These are phyloP conservation scores for Emydomyces testavorans DNA, from an alignment of 2,329 filamentous ascomycete genomes.

Conservation along the genomic window DNA sequence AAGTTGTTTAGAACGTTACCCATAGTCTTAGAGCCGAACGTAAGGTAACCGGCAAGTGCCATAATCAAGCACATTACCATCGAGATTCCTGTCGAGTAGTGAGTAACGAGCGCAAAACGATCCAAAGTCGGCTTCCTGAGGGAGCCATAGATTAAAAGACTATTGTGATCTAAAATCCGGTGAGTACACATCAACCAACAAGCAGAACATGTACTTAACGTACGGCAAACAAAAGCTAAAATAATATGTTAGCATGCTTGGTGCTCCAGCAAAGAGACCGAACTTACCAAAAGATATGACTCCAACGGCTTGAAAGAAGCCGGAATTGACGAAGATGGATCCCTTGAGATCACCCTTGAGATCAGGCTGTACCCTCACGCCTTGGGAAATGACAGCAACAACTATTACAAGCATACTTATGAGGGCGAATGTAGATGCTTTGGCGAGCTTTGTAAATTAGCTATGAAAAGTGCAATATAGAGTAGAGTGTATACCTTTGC, in stretches of 20 bases:
- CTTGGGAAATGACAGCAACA: conserved; percentile 74
- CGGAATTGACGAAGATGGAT: conserved; percentile 66
- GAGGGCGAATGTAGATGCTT: conserved; percentile 85
- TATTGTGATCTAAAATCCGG: conserved; percentile 63
- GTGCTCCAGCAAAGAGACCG: neutral
- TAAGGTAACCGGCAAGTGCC: conserved; percentile 80
- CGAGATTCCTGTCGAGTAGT: conserved; percentile 82
- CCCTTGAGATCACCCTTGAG: conserved; percentile 59
- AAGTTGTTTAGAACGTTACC: conserved; percentile 99
- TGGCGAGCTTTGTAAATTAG: conserved; percentile 59
- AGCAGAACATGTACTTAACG: conserved; percentile 16
- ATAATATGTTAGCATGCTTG: conserved; percentile 24
- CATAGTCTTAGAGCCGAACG: conserved; percentile 80
- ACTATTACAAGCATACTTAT: conserved; percentile 90
- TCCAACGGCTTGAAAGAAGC: conserved; percentile 89
- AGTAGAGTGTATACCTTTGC: conserved; percentile 57
- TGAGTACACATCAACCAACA: conserved; percentile 14
- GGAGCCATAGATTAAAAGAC: conserved; percentile 91
- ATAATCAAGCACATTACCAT: conserved; percentile 84
- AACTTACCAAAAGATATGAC: conserved; percentile 87
- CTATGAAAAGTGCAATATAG: conserved; percentile 7
- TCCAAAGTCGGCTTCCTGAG: conserved; percentile 89
- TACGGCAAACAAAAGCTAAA: conserved; percentile 55
- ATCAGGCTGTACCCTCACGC: conserved; percentile 59
- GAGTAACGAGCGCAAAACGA: conserved; percentile 84